Percentiles rank a stretch among this genome's conserved stretches.
Conservation (phyloP, 2,329 filamentous ascomycete species). For the Atkinsonella texensis region DNA sequence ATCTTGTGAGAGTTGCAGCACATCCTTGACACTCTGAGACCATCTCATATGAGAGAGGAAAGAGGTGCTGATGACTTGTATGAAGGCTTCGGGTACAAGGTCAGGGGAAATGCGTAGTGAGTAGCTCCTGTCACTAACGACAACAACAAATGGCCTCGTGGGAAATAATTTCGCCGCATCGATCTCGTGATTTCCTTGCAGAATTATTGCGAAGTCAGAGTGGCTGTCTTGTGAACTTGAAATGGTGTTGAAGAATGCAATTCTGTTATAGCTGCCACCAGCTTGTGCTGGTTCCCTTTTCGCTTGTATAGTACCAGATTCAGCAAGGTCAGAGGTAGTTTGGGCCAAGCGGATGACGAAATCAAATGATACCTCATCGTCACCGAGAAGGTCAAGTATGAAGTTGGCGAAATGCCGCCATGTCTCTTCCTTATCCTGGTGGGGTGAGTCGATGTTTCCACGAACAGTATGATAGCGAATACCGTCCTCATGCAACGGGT, state of each 20-base stretch:
- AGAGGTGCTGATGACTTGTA: background rate
- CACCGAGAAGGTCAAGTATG: background rate
- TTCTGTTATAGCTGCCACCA: background rate
- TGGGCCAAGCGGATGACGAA: background rate
- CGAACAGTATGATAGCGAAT: background rate
- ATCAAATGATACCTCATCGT: constrained; percentile 4
- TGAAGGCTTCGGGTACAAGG: background rate
- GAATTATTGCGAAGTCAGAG: background rate
- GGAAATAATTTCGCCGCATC: background rate
- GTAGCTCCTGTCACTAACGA: background rate
- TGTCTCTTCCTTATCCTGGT: background rate
- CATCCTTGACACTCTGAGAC: background rate
- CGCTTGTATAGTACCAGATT: background rate
- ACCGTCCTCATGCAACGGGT: too few relatives aligned
- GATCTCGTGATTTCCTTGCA: background rate
- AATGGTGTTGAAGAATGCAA: background rate
- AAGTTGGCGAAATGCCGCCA: constrained; percentile 1
- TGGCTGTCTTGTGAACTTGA: background rate
- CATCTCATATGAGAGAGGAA: background rate
- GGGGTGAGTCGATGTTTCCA: background rate
- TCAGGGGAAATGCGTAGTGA: background rate
- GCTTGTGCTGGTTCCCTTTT: background rate
- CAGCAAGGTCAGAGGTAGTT: background rate
- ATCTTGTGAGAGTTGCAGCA: background rate
- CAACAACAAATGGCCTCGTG: background rate